Percentiles rank a stretch among this genome's conserved stretches.
Conservation (phyloP, 2,329 filamentous ascomycete species). For the Penicillium crustosum region DNA sequence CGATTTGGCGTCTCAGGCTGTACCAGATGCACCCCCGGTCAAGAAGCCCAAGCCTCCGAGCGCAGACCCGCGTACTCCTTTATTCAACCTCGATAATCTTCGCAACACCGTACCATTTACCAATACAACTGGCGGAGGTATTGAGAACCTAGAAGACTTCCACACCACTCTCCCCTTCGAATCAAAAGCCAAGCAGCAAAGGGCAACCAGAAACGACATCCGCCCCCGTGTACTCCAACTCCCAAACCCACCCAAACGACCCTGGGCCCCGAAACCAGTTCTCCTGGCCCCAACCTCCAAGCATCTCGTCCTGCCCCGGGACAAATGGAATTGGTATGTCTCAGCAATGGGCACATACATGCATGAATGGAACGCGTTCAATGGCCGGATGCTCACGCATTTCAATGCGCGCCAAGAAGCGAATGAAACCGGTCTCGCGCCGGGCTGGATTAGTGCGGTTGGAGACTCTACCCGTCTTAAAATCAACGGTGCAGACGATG, state of each 20-base stretch:
- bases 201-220: slow-evolving; percentile 41
- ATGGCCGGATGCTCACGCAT: slow-evolving; percentile 55
- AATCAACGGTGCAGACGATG: slow-evolving; percentile 28
- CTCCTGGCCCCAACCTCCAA: slow-evolving; percentile 31
- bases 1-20: slow-evolving; percentile 16
- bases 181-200: slow-evolving; percentile 51
- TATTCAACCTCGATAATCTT: slow-evolving; percentile 53
- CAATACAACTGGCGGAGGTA: slow-evolving; percentile 47
- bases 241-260: slow-evolving; percentile 54
- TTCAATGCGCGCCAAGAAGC: slow-evolving; percentile 55
- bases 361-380: slow-evolving; percentile 57
- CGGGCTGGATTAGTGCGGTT: slow-evolving; percentile 53
- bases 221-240: slow-evolving; percentile 45
- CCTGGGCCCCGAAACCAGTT: slow-evolving; percentile 36
- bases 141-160: slow-evolving; percentile 56
- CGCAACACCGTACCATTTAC: slow-evolving; percentile 52
- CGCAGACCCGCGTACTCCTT: slow-evolving; percentile 17
- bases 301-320: slow-evolving; percentile 43
- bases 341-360: slow-evolving; percentile 57
- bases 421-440: slow-evolving; percentile 45
- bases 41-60: slow-evolving; percentile 16
- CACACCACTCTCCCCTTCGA: slow-evolving; percentile 58
- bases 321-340: slow-evolving; percentile 54
- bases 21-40: slow-evolving; percentile 11
- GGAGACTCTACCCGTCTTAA: slow-evolving; percentile 47